phyloP scores from a whole-genome alignment of 345 rosid species.

The Theobroma cacao region DNA sequence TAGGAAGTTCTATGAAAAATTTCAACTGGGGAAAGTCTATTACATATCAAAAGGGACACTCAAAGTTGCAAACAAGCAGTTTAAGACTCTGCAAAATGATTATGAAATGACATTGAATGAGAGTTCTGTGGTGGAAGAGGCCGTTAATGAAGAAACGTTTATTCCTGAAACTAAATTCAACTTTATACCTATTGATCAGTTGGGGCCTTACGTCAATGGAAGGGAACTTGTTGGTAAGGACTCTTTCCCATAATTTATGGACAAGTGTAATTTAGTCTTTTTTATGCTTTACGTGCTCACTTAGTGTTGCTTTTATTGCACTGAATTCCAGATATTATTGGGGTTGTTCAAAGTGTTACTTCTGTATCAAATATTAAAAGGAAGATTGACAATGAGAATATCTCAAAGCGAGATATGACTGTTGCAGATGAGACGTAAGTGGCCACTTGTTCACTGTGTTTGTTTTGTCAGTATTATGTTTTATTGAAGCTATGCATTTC shows the following conservation, averaged over 20 bases:
- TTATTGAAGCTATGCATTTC: background rate
- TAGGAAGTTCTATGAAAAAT: slow-evolving; percentile 65
- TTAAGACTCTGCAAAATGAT: slow-evolving; percentile 82
- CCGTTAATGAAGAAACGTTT: slow-evolving; percentile 53
- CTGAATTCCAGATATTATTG: slow-evolving; percentile 59
- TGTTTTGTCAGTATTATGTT: background rate
- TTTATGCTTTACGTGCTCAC: background rate
- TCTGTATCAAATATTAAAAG: slow-evolving; percentile 75
- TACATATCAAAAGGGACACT: slow-evolving; percentile 83
- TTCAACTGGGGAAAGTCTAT: slow-evolving; percentile 81
- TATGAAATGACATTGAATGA: slow-evolving; percentile 94
- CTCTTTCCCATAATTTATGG: background rate
- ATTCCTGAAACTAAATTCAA: slow-evolving; percentile 80
- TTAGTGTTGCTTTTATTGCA: background rate
- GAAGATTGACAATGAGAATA: slow-evolving; percentile 66
- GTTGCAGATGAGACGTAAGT: slow-evolving; percentile 81
- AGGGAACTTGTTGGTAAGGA: slow-evolving; percentile 74
- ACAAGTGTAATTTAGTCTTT: background rate
- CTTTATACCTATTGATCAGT: slow-evolving; percentile 74
- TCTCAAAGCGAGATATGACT: slow-evolving; percentile 82
- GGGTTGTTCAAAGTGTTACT: slow-evolving; percentile 86
- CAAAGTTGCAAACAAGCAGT: slow-evolving; percentile 85
- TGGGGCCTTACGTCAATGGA: slow-evolving; percentile 73
- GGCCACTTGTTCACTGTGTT: background rate
- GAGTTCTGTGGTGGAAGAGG: slow-evolving; percentile 86